phyloP scores from a whole-genome alignment of 225 moss, liverwort and hornwort genomes.

The Neckera pumila region DNA sequence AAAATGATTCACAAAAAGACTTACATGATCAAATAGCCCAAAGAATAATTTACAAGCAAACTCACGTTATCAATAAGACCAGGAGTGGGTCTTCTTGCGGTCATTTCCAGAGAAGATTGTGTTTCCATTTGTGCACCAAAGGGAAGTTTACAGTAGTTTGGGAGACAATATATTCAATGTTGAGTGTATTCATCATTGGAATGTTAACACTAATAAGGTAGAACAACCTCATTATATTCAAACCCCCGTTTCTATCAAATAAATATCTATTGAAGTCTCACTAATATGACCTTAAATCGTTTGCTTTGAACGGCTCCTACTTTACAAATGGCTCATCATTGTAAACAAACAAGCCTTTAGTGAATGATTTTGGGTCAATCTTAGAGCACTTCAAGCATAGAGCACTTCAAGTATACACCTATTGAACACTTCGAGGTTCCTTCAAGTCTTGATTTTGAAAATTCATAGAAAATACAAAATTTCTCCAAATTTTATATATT shows the following conservation, averaged over 20 bases:
- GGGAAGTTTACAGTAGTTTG: neutral
- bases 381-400: accelerated
- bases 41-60: neutral
- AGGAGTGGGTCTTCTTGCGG: neutral
- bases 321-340: neutral
- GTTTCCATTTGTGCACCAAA: accelerated
- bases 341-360: accelerated
- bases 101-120: accelerated
- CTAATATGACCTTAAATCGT: accelerated
- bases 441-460: neutral
- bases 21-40: neutral
- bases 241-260: neutral
- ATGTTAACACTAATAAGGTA: neutral
- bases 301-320: neutral
- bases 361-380: neutral
- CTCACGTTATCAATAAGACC: neutral
- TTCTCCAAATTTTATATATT: neutral
- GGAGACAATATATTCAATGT: neutral
- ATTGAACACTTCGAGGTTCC: neutral
- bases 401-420: neutral
- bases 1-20: neutral
- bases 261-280: neutral
- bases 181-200: neutral
- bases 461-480: neutral
- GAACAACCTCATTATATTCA: neutral